Evolutionary conservation across 768 basidiomycete genomes (phyloP).

Genomic region (Auricularia heimuer): DNA sequence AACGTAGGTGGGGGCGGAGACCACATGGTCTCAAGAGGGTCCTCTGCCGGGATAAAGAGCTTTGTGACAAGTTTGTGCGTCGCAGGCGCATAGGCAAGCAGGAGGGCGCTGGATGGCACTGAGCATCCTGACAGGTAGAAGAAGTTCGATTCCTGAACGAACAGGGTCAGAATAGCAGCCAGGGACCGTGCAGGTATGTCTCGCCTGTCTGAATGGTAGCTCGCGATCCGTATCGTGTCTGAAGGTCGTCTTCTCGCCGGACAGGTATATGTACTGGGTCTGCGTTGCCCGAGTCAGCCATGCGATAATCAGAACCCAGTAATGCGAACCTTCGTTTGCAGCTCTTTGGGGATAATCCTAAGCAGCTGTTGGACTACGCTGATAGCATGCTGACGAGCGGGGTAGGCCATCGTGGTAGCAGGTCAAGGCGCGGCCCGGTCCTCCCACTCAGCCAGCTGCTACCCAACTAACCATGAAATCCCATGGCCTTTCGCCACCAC

Average conservation of each 20-base stretch:
- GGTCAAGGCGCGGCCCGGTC: no score
- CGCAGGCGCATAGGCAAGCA: constrained; percentile 47
- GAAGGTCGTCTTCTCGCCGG: constrained; percentile 52
- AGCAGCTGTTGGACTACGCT: no score
- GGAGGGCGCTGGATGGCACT: constrained; percentile 58
- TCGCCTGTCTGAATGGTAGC: constrained; percentile 48
- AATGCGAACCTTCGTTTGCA: no score
- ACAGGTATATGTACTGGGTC: constrained; percentile 62
- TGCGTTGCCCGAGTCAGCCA: constrained; percentile 16
- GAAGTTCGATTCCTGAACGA: constrained; percentile 68
- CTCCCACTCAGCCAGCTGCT: no score
- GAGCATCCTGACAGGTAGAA: constrained; percentile 76
- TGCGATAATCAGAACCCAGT: no score
- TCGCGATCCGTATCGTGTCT: constrained; percentile 84
- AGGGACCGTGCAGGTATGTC: constrained; percentile 12
- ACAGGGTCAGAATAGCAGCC: neutral
- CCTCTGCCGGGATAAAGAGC: constrained; percentile 72
- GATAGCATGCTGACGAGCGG: neutral
- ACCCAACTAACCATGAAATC: neutral
- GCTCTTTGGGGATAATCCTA: no score
- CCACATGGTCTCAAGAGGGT: constrained; percentile 77
- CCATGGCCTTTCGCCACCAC: neutral
- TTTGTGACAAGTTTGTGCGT: constrained; percentile 35
- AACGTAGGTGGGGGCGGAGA: constrained; percentile 70
- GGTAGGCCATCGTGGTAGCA: neutral